phyloP scores from a whole-genome alignment of 352 stramenopile genomes.

The Halophytophthora polymorphica region DNA sequence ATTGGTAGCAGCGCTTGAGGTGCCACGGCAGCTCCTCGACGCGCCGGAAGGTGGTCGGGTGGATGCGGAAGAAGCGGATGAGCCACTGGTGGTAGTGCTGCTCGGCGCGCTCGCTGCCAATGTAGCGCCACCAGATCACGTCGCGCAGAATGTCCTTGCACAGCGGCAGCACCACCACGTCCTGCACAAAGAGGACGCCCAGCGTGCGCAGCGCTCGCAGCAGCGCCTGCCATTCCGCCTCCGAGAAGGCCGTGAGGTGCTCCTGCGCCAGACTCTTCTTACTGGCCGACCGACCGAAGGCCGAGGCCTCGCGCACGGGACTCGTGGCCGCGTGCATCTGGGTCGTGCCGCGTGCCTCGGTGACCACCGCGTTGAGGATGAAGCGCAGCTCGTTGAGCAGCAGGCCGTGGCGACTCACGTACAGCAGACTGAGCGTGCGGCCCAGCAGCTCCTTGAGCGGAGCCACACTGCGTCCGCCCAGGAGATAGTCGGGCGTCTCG shows the following conservation, averaged over 20 bases:
- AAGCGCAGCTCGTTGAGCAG: slow-evolving; percentile 84
- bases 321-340: slow-evolving; percentile 18
- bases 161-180: slow-evolving; percentile 84
- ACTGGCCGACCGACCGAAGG: slow-evolving; percentile 10
- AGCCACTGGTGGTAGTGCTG: slow-evolving; percentile 80
- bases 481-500: slow-evolving; percentile 51
- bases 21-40: slow-evolving; percentile 92
- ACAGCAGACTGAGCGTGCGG: slow-evolving; percentile 80
- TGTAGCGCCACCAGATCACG: slow-evolving; percentile 86
- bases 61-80: slow-evolving; percentile 80
- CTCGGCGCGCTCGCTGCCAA: slow-evolving; percentile 66
- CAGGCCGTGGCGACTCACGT: slow-evolving; percentile 87
- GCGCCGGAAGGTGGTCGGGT: slow-evolving; percentile 74
- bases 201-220: slow-evolving; percentile 66
- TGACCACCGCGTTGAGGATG: slow-evolving; percentile 62
- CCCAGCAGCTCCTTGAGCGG: slow-evolving; percentile 73
- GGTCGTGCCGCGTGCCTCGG: slow-evolving; percentile 29
- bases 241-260: slow-evolving; percentile 48
- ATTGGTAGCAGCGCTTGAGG: slow-evolving; percentile 87
- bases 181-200: slow-evolving; percentile 77
- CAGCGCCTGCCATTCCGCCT: slow-evolving; percentile 69
- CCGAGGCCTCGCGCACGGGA: slow-evolving; percentile 1
- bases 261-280: slow-evolving; percentile 26
- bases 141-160: slow-evolving; percentile 88
- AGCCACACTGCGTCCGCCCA: slow-evolving; percentile 44